Evolutionary conservation across 768 basidiomycete species (phyloP), one percentile per base, ranked within the genome.

Genomic region (Amanita polypyramis): DNA sequence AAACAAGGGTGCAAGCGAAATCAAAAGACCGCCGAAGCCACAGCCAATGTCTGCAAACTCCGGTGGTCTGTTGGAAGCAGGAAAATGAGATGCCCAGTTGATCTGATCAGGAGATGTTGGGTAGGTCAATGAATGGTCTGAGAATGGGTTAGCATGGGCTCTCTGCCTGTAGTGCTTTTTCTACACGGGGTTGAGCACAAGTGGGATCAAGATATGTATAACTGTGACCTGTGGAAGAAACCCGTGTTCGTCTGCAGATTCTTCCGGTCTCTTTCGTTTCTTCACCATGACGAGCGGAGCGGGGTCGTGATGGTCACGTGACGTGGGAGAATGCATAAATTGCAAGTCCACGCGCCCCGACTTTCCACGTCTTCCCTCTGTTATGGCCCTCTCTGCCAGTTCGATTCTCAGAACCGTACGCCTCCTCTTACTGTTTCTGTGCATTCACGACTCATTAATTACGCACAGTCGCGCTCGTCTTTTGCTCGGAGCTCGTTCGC

Each of bases 1-100:
- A 59, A 86, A 96, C 32, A 90, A 68, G 5, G 93, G 92, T 0
- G 93, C 90, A 12, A 99, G 78, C 3, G 86, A 67, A 54, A 94
- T 85, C 51, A 95, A 70, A 34, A 99, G 77, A 12, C 96, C 96
- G 11, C 96, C 96, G 58, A 98, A 99, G 36, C 96, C 96, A 62
- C 96, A 99, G 0, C 96, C 96, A 30, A 99, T 80, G 64, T 99
- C 96, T 3, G 91, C 96, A 59, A 93, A 96, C 65, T 94, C 91
- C 38, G 96, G 94, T 8, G 68, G 66, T 58, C 85, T 85, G 35
- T 71, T 71, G 29, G 73, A 85, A 23, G 78, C 73, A 0, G 95
- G 94, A 66, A 82, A 98, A 64, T 93, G 90, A 17, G 65, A 62
- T 9, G 70, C 63, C 94, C 94, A 96, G 65, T 94, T 82, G 62